Evolutionary conservation across 164 flowering plant species (phyloP).

Genomic region (Kingdonia uniflora): DNA sequence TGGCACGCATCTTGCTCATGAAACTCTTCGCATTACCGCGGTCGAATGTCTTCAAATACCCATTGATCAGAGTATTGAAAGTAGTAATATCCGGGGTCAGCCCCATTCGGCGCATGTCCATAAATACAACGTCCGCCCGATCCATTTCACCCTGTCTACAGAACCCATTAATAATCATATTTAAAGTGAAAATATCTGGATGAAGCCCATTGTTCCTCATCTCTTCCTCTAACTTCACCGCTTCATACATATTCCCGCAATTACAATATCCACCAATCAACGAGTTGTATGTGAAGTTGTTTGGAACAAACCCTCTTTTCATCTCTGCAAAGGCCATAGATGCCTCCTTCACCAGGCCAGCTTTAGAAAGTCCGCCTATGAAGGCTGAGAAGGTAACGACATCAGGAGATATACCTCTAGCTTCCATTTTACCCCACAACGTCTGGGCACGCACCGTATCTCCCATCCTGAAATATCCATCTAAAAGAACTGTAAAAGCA

Average conservation of each 20-base stretch:
- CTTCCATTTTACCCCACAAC: conserved; percentile 68
- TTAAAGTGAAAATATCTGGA: conserved; percentile 66
- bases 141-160: conserved; percentile 68
- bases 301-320: conserved; percentile 63
- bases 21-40: conserved; percentile 41
- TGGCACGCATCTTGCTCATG: conserved; percentile 35
- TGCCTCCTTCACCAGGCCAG: conserved; percentile 63
- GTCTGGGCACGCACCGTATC: conserved; percentile 42
- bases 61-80: conserved; percentile 71
- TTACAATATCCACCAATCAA: conserved; percentile 66
- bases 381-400: conserved; percentile 70
- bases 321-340: conserved; percentile 42
- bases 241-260: conserved; percentile 43
- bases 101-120: conserved; percentile 48
- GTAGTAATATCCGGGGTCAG: conserved; percentile 66
- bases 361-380: conserved; percentile 68
- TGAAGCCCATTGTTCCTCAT: conserved; percentile 70
- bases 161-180: conserved; percentile 68
- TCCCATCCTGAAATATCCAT: conserved; percentile 56
- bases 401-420: conserved; percentile 60
- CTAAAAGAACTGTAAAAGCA: conserved; percentile 69
- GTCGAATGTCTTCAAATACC: conserved; percentile 64
- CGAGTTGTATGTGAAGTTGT: conserved; percentile 79
- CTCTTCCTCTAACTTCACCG: conserved; percentile 50
- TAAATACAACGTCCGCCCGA: conserved; percentile 40